Evolutionary conservation across 2,329 filamentous ascomycete genomes (phyloP), one percentile per base, ranked within the genome.

Genomic region (Colletotrichum tofieldiae): DNA sequence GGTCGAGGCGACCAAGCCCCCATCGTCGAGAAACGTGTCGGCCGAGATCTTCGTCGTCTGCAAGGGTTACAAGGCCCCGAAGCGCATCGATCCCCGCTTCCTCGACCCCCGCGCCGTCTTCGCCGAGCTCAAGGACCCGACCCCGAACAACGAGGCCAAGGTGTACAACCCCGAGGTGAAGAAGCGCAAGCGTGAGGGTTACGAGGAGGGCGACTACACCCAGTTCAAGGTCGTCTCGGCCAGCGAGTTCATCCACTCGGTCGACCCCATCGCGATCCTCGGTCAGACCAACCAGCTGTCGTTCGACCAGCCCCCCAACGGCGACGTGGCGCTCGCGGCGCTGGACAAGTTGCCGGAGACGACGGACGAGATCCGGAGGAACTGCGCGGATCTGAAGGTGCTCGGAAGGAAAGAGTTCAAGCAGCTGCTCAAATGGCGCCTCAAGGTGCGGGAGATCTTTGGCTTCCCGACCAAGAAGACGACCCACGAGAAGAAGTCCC

Each of bases 41-140:
- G 96, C 96, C 75, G 96, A 99, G 86, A 98, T 98, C 51, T 99
- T 99, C 86, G 96, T 98, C 75, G 96, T 99, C 43, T 98, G 96
- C 84, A 91, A 93, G 76, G 96, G 96, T 26, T 99, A 91, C 87
- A 98, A 98, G 84, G 96, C 96, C 0, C 96, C 96, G 4, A 98
- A 98, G 84, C 90, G 91, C 75, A 90, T 99, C 71, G 96, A 99
- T 79, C 95, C 96, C 12, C 94, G 94, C 76, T 97, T 99, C 81
- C 87, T 99, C 64, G 96, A 99, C 78, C 91, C 96, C 7, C 91
- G 91, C 75, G 91, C 93, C 69, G 96, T 98, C 39, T 99, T 99
- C 79, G 95, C 95, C 41, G 96, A 99, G 81, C 86, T 98, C n/a
- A 86, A 93, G 41, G 94, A 93, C 69, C 91, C 93, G 1, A 93